Percentiles rank a stretch among this genome's conserved stretches.
These are phyloP conservation scores for Venturia nashicola DNA, from an alignment of 2,329 filamentous ascomycete species.

Conservation along the genomic window DNA sequence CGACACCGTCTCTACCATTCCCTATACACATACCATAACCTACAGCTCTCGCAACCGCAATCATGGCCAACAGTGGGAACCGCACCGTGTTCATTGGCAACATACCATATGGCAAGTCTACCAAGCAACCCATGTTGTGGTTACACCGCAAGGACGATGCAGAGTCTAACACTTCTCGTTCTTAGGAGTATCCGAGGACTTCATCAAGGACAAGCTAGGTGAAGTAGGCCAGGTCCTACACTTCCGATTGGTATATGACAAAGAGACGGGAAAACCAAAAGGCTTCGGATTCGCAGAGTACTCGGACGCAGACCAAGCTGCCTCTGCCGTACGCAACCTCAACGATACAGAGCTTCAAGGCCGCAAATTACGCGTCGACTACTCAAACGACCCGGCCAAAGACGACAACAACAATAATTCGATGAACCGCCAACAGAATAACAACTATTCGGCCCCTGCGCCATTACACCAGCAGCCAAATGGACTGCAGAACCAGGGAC, in stretches of 20 bases:
- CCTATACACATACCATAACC: background rate
- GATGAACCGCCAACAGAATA: constrained; percentile 11
- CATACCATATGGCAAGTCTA: constrained; percentile 59
- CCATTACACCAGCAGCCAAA: constrained; percentile 19
- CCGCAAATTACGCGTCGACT: constrained; percentile 87
- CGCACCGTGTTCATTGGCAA: constrained; percentile 75
- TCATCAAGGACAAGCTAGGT: constrained; percentile 88
- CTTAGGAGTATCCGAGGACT: constrained; percentile 83
- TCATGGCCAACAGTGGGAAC: constrained; percentile 1
- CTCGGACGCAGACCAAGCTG: constrained; percentile 80
- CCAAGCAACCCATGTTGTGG: constrained; percentile 1
- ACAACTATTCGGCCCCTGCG: constrained; percentile 21
- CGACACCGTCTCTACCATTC: background rate
- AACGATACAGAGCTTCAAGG: constrained; percentile 95
- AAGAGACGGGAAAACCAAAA: constrained; percentile 86
- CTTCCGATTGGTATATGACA: constrained; percentile 89
- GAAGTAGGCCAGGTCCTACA: constrained; percentile 81
- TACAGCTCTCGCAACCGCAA: background rate
- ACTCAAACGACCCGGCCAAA: constrained; percentile 72
- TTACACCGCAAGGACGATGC: background rate
- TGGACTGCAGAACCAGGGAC: constrained; percentile 1
- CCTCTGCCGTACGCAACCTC: constrained; percentile 86
- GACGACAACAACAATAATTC: constrained; percentile 12
- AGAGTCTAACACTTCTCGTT: constrained; percentile 12
- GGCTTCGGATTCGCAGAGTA: constrained; percentile 97